Percentiles rank a stretch among this genome's conserved stretches.
Evolutionary conservation across 495 filamentous ascomycete species (phyloP).

Genomic region (Hypoxylon fuscum): DNA sequence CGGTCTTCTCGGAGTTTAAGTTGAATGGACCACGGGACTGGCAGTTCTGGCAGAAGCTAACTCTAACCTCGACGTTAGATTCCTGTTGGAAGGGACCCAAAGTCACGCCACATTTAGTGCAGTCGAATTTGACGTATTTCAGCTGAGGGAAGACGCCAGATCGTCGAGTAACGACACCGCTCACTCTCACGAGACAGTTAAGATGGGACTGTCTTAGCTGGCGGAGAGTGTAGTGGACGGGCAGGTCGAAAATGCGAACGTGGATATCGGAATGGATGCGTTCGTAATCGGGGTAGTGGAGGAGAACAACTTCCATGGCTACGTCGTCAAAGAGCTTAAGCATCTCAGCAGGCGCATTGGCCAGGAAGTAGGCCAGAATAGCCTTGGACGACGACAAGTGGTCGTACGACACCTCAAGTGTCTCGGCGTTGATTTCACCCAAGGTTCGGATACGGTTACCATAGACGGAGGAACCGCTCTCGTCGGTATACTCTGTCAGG

Average conservation of each 20-base stretch:
- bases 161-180: constrained; percentile 93
- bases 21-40: constrained; percentile 96
- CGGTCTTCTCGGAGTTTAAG: constrained; percentile 95
- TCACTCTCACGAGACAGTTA: constrained; percentile 94
- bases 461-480: constrained; percentile 87
- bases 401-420: constrained; percentile 94
- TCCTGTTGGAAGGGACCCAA: constrained; percentile 98
- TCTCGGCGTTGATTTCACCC: constrained; percentile 95
- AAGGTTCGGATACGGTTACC: constrained; percentile 91
- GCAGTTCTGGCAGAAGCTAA: constrained; percentile 96
- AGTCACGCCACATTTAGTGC: constrained; percentile 88
- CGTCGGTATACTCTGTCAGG: constrained; percentile 93
- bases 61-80: constrained; percentile 92
- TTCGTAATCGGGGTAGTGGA: constrained; percentile 97
- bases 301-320: constrained; percentile 91
- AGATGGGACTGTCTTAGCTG: constrained; percentile 96
- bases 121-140: constrained; percentile 98
- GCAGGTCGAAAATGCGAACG: constrained; percentile 94
- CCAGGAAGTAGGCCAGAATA: constrained; percentile 96
- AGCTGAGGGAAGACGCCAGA: constrained; percentile 98
- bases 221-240: constrained; percentile 94
- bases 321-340: constrained; percentile 97
- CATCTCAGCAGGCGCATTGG: constrained; percentile 92
- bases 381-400: constrained; percentile 90
- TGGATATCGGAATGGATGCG: constrained; percentile 98